phyloP scores from a whole-genome alignment of 164 flowering plant genomes.

The Magnolia officinalis region DNA sequence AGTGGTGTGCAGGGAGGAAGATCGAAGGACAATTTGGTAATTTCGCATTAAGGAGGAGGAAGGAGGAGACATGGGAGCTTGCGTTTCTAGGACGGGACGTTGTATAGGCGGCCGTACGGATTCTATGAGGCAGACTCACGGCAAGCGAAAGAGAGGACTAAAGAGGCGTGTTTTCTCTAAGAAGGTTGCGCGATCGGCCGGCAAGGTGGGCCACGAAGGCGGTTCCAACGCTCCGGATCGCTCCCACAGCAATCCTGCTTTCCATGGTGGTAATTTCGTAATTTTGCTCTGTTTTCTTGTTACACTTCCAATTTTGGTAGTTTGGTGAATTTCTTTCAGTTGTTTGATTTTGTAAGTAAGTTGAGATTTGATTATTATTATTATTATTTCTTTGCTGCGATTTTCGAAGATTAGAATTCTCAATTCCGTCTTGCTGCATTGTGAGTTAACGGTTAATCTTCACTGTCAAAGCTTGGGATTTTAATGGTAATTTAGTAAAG shows the following conservation, averaged over 20 bases:
- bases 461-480: neutral
- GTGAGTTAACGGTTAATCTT: too few species aligned
- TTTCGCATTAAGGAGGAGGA: neutral
- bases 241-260: constrained; percentile 44
- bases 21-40: neutral
- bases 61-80: constrained; percentile 22
- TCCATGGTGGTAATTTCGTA: constrained; percentile 30
- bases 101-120: constrained; percentile 32
- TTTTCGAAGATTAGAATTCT: neutral
- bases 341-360: neutral
- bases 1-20: neutral
- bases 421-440: neutral
- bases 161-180: constrained; percentile 37
- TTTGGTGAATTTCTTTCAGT: neutral
- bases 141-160: constrained; percentile 21
- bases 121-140: constrained; percentile 23
- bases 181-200: constrained; percentile 29
- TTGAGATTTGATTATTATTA: neutral
- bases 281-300: neutral
- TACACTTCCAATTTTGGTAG: neutral
- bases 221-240: constrained; percentile 28
- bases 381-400: neutral
- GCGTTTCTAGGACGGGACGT: constrained; percentile 34
- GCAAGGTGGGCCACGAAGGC: constrained; percentile 13
- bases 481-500: neutral